Evolutionary conservation across 345 rosid species (phyloP).

Genomic region (Camelina sativa): DNA sequence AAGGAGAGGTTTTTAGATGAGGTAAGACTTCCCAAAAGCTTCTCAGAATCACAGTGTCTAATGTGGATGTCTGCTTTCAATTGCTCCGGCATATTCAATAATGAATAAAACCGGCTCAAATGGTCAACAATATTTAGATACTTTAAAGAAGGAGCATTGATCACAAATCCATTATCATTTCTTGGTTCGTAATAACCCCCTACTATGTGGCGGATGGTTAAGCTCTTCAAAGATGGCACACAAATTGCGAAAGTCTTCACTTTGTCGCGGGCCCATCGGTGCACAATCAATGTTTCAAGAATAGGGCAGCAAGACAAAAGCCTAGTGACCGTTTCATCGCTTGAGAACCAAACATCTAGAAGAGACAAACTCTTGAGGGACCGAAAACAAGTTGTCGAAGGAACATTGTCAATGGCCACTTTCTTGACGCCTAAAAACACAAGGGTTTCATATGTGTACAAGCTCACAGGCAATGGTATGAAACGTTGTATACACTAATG

Average conservation of each 20-base stretch:
- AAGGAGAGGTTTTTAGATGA: conserved; percentile 17
- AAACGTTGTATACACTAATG: background rate
- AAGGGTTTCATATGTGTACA: background rate
- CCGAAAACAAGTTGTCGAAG: background rate
- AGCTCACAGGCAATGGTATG: background rate
- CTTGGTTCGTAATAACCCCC: background rate
- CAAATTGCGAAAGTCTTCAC: background rate
- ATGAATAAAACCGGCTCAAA: background rate
- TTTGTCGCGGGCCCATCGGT: background rate
- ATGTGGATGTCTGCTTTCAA: background rate
- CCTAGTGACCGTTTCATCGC: background rate
- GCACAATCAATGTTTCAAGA: background rate
- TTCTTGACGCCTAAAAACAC: background rate
- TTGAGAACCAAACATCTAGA: background rate
- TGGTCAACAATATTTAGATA: background rate
- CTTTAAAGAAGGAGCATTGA: conserved; percentile 13
- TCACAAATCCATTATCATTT: background rate
- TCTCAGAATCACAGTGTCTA: conserved; percentile 15
- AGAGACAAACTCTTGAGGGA: background rate
- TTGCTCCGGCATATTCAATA: background rate
- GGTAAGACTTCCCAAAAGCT: conserved; percentile 19
- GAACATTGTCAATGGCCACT: background rate
- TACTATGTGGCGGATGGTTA: background rate
- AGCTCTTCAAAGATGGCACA: background rate
- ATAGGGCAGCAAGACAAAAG: background rate